A percentile compares a stretch with the other conserved stretches of the same genome.
These are phyloP conservation scores for Taphrina confusa DNA, from an alignment of 1,139 yeast genomes.

Conservation along the genomic window DNA sequence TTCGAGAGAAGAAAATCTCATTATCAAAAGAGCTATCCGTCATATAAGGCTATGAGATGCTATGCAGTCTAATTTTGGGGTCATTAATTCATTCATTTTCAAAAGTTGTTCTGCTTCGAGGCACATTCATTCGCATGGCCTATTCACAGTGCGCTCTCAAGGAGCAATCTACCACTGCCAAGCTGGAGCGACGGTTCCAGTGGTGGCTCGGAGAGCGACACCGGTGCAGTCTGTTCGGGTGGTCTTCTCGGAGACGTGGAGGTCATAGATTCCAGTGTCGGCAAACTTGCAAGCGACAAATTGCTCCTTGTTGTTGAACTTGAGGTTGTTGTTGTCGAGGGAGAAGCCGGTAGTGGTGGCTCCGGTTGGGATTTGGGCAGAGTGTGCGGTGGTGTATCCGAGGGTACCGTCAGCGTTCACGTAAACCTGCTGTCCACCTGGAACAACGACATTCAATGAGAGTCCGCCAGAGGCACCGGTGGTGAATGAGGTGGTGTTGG, in stretches of 20 bases:
- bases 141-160: no score
- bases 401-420: constrained; percentile 18
- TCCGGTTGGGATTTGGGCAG: constrained; percentile 9
- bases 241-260: constrained; percentile 10
- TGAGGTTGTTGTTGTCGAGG: neutral
- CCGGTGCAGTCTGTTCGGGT: constrained; percentile 30
- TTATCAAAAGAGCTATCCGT: no score
- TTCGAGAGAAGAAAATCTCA: no score
- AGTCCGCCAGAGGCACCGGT: constrained; percentile 3
- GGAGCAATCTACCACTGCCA: constrained; percentile 16
- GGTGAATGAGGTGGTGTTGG: constrained; percentile 3
- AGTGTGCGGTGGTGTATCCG: constrained; percentile 24
- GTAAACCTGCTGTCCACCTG: constrained; percentile 26
- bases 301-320: constrained; percentile 11
- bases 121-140: no score
- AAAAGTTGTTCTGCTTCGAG: no score
- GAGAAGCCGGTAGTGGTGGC: constrained; percentile 16
- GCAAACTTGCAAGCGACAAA: constrained; percentile 21
- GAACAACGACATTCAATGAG: constrained; percentile 5
- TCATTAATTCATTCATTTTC: no score
- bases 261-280: constrained; percentile 10
- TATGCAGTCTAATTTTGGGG: no score
- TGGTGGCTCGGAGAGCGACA: constrained; percentile 10
- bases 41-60: no score
- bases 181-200: constrained; percentile 10